phyloP scores from a whole-genome alignment of 2,329 filamentous ascomycete species.

The Monilinia polystroma region DNA sequence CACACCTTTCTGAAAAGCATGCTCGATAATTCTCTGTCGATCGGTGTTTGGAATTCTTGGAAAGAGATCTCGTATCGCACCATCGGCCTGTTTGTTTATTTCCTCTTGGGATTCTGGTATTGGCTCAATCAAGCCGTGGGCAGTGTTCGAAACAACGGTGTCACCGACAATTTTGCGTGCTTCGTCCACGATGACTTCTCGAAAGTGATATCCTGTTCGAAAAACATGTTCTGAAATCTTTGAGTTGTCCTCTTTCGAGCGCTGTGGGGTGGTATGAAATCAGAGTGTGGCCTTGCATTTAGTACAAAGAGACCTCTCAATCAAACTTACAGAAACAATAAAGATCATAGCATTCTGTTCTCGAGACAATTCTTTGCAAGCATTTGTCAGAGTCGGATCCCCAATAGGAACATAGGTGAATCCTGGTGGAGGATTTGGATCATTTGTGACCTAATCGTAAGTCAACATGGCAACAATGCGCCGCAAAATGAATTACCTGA shows the following conservation, averaged over 20 bases:
- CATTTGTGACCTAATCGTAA: slow-evolving; percentile 50
- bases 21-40: slow-evolving; percentile 59
- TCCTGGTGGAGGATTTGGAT: slow-evolving; percentile 55
- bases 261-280: slow-evolving; percentile 23
- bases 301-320: slow-evolving; percentile 4
- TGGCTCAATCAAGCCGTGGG: slow-evolving; percentile 49
- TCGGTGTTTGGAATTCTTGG: slow-evolving; percentile 65
- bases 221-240: slow-evolving; percentile 50
- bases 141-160: slow-evolving; percentile 34
- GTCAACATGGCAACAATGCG: slow-evolving; percentile 26
- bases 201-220: slow-evolving; percentile 60
- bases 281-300: slow-evolving; percentile 16
- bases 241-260: slow-evolving; percentile 35
- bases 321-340: slow-evolving; percentile 59
- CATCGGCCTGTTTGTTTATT: slow-evolving; percentile 62
- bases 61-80: slow-evolving; percentile 61
- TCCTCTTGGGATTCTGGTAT: slow-evolving; percentile 59
- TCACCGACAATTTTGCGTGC: slow-evolving; percentile 44
- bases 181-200: slow-evolving; percentile 58
- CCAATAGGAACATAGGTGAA: slow-evolving; percentile 64
- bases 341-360: slow-evolving; percentile 63
- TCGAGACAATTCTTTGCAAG: slow-evolving; percentile 64
- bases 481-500: slow-evolving; percentile 48
- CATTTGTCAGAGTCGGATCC: slow-evolving; percentile 57
- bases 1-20: slow-evolving; percentile 60